These are phyloP conservation scores for Marchantia paleacea DNA, from an alignment of 225 moss, liverwort and hornwort genomes.

Conservation along the genomic window DNA sequence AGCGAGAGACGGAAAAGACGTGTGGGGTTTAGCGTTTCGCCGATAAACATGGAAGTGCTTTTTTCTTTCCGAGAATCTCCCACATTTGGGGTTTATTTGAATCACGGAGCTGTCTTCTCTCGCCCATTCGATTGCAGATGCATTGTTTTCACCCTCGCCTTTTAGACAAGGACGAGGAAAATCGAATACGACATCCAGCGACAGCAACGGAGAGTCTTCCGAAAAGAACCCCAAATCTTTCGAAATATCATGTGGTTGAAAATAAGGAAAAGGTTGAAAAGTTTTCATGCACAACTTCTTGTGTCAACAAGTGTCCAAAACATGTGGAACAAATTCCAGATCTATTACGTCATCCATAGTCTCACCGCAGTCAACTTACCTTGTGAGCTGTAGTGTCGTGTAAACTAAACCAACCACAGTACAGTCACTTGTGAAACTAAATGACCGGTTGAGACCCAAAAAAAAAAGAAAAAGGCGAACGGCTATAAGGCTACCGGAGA, in stretches of 20 bases:
- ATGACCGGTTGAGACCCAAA: not conserved
- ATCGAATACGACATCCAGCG: not conserved
- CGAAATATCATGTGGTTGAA: not conserved
- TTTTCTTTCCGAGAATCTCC: not conserved
- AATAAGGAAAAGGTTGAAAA: not conserved
- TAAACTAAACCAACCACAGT: not conserved
- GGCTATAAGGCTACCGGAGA: too few relatives aligned
- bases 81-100: not conserved
- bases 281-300: not conserved
- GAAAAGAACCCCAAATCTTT: not conserved
- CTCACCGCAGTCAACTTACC: not conserved
- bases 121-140: not conserved
- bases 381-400: not conserved
- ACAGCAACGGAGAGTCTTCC: not conserved
- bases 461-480: too few relatives aligned
- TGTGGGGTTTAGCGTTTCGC: not conserved
- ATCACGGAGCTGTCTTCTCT: not conserved
- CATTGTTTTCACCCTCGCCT: not conserved
- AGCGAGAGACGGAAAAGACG: not conserved
- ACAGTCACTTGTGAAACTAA: not conserved
- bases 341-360: not conserved
- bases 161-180: not conserved
- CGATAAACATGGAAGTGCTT: too few relatives aligned
- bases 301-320: not conserved
- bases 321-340: not conserved